Evolutionary conservation across 306 rosid species (phyloP).

Genomic region (Citrullus amarus): DNA sequence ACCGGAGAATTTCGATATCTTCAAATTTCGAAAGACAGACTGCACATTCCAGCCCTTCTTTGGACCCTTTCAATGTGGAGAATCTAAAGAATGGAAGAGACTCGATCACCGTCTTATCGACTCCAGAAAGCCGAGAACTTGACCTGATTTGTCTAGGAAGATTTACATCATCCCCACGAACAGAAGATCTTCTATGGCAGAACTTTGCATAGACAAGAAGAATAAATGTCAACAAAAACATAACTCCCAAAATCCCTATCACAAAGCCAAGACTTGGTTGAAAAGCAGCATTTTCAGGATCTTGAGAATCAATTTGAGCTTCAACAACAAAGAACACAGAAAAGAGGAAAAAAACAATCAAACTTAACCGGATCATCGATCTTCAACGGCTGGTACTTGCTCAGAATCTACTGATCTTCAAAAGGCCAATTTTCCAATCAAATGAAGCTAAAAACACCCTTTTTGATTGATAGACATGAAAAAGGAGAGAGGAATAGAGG

Average conservation of each 20-base stretch:
- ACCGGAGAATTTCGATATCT: conserved; percentile 62
- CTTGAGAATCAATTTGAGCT: conserved; percentile 27
- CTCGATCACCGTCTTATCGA: conserved; percentile 72
- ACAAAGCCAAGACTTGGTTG: conserved; percentile 70
- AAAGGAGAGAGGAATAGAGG: background rate
- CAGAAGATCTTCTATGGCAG: conserved; percentile 26
- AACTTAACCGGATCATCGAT: background rate
- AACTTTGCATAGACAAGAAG: conserved; percentile 53
- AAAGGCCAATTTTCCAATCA: background rate
- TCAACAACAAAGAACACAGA: conserved; percentile 24
- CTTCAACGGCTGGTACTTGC: background rate
- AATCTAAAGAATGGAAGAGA: conserved; percentile 92
- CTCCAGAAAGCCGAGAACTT: conserved; percentile 66
- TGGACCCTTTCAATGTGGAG: conserved; percentile 74
- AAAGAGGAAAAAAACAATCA: conserved; percentile 19
- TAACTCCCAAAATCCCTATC: conserved; percentile 34
- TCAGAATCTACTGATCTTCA: background rate
- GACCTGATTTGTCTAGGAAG: conserved; percentile 23
- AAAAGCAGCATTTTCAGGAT: conserved; percentile 22
- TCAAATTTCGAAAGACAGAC: conserved; percentile 80
- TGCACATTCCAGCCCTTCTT: conserved; percentile 76
- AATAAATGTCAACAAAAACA: conserved; percentile 48
- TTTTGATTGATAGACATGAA: background rate
- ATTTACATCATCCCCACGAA: conserved; percentile 10
- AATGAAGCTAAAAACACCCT: conserved; percentile 1